Base-by-base conservation (phyloP, 2,329 filamentous ascomycete species). In the Tricladium varicosporioides region DNA sequence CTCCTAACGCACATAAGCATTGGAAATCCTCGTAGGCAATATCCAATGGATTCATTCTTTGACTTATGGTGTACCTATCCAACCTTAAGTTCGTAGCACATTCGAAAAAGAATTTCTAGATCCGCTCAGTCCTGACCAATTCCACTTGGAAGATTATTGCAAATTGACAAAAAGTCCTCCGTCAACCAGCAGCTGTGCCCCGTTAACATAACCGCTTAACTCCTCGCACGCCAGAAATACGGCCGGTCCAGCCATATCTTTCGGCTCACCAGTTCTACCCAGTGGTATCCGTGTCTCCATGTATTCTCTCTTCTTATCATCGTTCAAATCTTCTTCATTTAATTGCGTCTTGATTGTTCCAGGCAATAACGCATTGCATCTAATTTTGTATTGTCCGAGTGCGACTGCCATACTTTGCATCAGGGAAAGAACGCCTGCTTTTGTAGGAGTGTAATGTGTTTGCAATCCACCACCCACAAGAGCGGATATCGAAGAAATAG, bases 141-240 rank as follows among this genome's bases (percentile, higher is more conserved):
- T 18, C 46, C 33, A 51, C 47, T 27, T 18, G 44, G 22, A 27
- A 49, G 16, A 27, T 60, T 53, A 93, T 73, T 94, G 91, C 65
- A 96, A 76, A 73, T 96, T 96, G 14, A 96, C 92, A 78, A 94
- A 96, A 60, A 93, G 72, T 0, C 92, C 92, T 10, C 92, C 92
- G 73, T 96, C 92, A 13, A 96, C 92, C 61, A 96, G 72, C 64
- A 96, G 69, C 73, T 94, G 90, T 14, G 91, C 87, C 0, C 91
- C 91, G 58, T 85, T 93, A 58, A 94, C 88, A 74, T 92, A 94
- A 19, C 83, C 82, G 70, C 87, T 93, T 74, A 96, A 73, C 71
- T 88, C 82, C 59, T 89, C 88, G 67, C 87, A 89, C 0, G 88
- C 91, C 68, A 96, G 76, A 72, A 96, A 96, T 31, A 96, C 86